Percentiles rank a stretch among this genome's conserved stretches.
Evolutionary conservation across 1,284 basidiomycete genomes (phyloP).

Genomic region (Athelia sp.): DNA sequence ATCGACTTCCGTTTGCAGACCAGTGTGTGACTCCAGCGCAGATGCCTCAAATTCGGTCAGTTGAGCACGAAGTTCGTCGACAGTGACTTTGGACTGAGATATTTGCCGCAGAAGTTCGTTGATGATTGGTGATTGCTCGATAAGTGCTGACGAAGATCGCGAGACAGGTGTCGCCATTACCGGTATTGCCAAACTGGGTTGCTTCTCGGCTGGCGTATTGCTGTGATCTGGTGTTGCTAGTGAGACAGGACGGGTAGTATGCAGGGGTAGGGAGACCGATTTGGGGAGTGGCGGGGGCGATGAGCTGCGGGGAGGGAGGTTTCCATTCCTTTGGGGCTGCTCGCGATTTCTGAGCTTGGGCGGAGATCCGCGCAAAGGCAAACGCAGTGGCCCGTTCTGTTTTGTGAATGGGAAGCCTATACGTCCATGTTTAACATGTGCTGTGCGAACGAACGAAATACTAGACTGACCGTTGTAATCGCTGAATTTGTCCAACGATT

Average conservation of each 20-base stretch:
- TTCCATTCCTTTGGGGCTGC: constrained; percentile 37
- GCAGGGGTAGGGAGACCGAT: constrained; percentile 72
- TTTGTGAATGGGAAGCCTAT: constrained; percentile 48
- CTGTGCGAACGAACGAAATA: background rate
- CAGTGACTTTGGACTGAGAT: constrained; percentile 56
- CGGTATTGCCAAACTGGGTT: constrained; percentile 15
- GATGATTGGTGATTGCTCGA: constrained; percentile 70
- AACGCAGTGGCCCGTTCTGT: constrained; percentile 36
- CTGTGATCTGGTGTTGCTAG: constrained; percentile 16
- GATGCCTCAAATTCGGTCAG: constrained; percentile 63
- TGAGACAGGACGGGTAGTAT: constrained; percentile 42
- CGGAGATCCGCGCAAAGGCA: constrained; percentile 38
- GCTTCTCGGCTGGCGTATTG: background rate
- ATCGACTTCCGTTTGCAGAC: constrained; percentile 71
- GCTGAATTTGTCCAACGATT: constrained; percentile 59
- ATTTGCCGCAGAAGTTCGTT: constrained; percentile 79
- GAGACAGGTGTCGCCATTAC: constrained; percentile 27
- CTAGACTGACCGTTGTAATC: constrained; percentile 52
- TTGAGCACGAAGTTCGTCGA: constrained; percentile 74
- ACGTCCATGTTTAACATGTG: background rate
- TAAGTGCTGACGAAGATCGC: constrained; percentile 34
- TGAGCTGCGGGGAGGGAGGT: constrained; percentile 43
- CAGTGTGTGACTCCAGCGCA: constrained; percentile 57
- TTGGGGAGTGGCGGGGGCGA: constrained; percentile 81
- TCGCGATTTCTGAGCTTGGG: constrained; percentile 57